A percentile compares a stretch with the other conserved stretches of the same genome.
phyloP scores from a whole-genome alignment of 768 basidiomycete genomes.

The Mycena chlorophos region DNA sequence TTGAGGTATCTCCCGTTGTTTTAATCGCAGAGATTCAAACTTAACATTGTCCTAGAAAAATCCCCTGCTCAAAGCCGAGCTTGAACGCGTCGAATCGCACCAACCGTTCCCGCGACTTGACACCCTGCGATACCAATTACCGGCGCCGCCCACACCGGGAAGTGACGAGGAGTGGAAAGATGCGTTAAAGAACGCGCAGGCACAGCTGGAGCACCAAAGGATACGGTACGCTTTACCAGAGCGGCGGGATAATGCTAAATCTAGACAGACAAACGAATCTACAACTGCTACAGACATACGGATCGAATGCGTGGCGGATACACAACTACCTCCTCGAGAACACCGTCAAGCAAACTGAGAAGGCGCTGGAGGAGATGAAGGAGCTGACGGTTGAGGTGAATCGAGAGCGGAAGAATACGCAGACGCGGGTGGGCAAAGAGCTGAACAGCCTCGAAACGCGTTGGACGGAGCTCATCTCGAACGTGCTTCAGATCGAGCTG shows the following conservation, averaged over 20 bases:
- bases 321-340: constrained; percentile 87
- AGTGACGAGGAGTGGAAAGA: constrained; percentile 77
- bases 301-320: constrained; percentile 87
- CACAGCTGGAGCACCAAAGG: constrained; percentile 83
- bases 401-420: constrained; percentile 81
- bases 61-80: constrained; percentile 69
- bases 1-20: constrained; percentile 54
- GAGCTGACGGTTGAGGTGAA: constrained; percentile 84
- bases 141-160: constrained; percentile 63
- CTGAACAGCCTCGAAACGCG: constrained; percentile 78
- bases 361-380: constrained; percentile 72
- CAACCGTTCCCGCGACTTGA: constrained; percentile 69
- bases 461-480: constrained; percentile 93
- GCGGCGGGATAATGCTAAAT: not conserved
- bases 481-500: constrained; percentile 91
- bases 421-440: constrained; percentile 81
- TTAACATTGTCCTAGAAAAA: constrained; percentile 50
- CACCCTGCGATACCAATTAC: constrained; percentile 70
- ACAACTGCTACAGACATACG: constrained; percentile 80
- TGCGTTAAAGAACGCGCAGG: constrained; percentile 73
- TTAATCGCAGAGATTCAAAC: constrained; percentile 2
- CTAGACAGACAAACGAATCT: constrained; percentile 74
- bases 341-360: constrained; percentile 70
- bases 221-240: constrained; percentile 55
- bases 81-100: constrained; percentile 71